These are phyloP conservation scores for Claviceps capensis DNA, from an alignment of 2,329 filamentous ascomycete species.

Conservation along the genomic window DNA sequence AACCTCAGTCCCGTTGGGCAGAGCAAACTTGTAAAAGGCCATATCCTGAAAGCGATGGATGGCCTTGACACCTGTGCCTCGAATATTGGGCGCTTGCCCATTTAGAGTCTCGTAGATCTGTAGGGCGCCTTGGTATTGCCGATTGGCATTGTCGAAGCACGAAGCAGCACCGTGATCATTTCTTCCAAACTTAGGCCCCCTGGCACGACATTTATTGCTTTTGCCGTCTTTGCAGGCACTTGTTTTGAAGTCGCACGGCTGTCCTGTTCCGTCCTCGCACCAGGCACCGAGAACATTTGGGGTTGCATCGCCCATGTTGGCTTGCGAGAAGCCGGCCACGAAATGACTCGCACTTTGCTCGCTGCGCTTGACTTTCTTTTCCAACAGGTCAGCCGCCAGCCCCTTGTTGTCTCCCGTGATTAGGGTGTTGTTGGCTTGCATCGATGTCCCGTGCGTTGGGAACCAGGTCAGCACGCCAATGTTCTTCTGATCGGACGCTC, in stretches of 20 bases:
- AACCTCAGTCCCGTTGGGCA: conserved; percentile 57
- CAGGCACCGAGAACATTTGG: conserved; percentile 75
- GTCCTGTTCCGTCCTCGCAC: conserved; percentile 69
- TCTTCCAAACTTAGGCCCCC: conserved; percentile 51
- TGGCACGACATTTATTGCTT: conserved; percentile 54
- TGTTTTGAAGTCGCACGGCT: conserved; percentile 56
- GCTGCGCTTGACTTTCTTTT: conserved; percentile 47
- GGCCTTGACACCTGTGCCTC: conserved; percentile 54
- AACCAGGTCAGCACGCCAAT: conserved; percentile 84
- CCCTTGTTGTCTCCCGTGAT: conserved; percentile 90
- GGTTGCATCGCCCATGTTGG: conserved; percentile 79
- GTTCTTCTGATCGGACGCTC: conserved; percentile 56
- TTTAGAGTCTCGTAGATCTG: conserved; percentile 36
- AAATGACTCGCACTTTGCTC: conserved; percentile 51
- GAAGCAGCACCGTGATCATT: conserved; percentile 60
- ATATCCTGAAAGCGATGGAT: conserved; percentile 76
- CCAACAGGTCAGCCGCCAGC: conserved; percentile 71
- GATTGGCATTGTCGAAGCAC: conserved; percentile 60
- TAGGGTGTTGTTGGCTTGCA: conserved; percentile 81
- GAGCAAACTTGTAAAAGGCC: conserved; percentile 54
- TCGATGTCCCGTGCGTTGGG: conserved; percentile 77
- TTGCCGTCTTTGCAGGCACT: conserved; percentile 63
- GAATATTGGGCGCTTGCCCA: conserved; percentile 32
- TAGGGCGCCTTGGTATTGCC: conserved; percentile 48
- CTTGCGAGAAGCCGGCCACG: conserved; percentile 81